These are phyloP conservation scores for Isochrysis galbana DNA, from an alignment of 78 protist genomes.

Conservation along the genomic window DNA sequence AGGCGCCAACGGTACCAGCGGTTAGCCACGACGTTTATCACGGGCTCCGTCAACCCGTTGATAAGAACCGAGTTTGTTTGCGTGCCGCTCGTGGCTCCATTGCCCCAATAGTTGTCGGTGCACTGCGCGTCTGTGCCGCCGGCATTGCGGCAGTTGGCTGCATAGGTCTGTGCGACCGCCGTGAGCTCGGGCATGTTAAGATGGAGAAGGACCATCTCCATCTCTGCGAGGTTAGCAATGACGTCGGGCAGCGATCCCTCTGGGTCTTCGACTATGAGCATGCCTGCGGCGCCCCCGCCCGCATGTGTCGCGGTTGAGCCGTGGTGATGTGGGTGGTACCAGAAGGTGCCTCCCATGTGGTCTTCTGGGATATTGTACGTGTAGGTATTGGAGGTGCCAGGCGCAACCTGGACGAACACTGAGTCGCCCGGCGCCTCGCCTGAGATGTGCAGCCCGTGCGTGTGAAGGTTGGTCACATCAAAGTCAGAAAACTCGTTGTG, in stretches of 20 bases:
- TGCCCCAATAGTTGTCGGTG: background rate
- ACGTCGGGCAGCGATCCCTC: background rate
- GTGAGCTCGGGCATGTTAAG: background rate
- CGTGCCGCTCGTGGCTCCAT: background rate
- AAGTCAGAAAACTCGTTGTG: background rate
- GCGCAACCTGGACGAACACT: background rate
- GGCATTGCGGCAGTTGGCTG: background rate
- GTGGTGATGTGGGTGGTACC: slow-evolving; percentile 21
- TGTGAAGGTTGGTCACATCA: slow-evolving; percentile 12
- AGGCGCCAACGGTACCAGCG: background rate
- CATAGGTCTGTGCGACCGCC: background rate
- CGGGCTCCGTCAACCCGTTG: background rate
- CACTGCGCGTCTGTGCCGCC: slow-evolving; percentile 5
- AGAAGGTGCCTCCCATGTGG: background rate
- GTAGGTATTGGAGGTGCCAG: background rate
- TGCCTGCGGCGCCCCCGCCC: slow-evolving; percentile 1
- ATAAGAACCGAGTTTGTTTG: background rate
- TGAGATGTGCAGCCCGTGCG: slow-evolving; percentile 27
- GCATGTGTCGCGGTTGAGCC: background rate
- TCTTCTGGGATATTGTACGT: background rate
- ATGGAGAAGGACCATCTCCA: background rate
- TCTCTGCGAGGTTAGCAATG: background rate
- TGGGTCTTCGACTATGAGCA: slow-evolving; percentile 1
- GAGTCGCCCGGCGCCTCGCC: background rate
- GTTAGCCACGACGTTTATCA: background rate